Evolutionary conservation across 768 basidiomycete species (phyloP), one percentile per base, ranked within the genome.

Genomic region (Daedalea quercina): DNA sequence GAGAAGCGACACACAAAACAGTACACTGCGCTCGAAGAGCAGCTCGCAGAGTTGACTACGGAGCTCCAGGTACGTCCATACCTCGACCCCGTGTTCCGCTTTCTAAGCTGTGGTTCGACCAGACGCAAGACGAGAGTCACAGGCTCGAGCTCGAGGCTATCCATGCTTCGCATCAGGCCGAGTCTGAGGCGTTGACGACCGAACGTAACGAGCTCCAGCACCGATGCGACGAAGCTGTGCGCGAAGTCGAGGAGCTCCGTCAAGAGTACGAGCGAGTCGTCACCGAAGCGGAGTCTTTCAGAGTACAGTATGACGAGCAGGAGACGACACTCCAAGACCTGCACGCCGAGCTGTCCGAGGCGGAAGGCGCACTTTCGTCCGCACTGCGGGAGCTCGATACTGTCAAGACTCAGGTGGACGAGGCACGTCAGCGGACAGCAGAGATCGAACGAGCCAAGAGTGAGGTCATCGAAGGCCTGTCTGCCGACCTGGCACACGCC

Each of bases 401-500:
- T 7, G 9, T 37, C n/a, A 35, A 26, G 34, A 12, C 34, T 23
- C 48, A 40, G 35, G 8, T 40, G 9, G 33, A 49, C 3, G 34
- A 49, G 19, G n/a, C 48, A 4, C 33, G 48, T 9, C 48, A 49
- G 35, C 48, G 48, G 4, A 15, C 20, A 11, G 34, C 19, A n/a
- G 34, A 49, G 22, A 40, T 49, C 48, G 48, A 49, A 34, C 33
- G 25, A 11, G 34, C 34, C 3, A 49, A 49, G n/a, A 34, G 19
- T 28, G 35, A 49, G 12, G 34, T 49, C 34, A 40, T 49, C 48
- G 48, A 49, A 26, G 15, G 34, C 3, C 48, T 49, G n/a, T 49
- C 48, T 23, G 35, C 20, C 9, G 48, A 49, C 31, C 34, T 49
- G 9, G 3, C 48, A 9, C 33, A 49, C 25, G 48, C 48, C 7